These are phyloP conservation scores for Boletellus deceptivus DNA, from an alignment of 1,284 basidiomycete genomes.

Conservation along the genomic window DNA sequence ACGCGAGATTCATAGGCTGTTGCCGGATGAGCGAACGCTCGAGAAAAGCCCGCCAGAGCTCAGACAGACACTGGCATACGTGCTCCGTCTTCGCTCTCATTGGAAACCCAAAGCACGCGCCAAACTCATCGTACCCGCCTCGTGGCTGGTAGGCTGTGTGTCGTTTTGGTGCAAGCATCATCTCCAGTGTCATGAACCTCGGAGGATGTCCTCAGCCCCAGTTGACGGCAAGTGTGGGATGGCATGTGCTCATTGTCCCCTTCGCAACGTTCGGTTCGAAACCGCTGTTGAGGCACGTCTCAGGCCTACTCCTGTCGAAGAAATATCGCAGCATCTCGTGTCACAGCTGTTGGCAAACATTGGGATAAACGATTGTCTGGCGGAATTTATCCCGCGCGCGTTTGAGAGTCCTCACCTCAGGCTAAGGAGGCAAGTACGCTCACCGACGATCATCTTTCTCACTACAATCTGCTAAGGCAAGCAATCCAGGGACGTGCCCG, in stretches of 20 bases:
- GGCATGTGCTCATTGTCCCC: constrained; percentile 14
- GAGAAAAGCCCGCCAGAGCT: constrained; percentile 16
- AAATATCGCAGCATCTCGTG: constrained; percentile 15
- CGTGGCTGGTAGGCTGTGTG: constrained; percentile 24
- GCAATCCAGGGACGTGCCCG: constrained; percentile 8
- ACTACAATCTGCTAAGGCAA: constrained; percentile 4
- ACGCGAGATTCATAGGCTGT: constrained; percentile 8
- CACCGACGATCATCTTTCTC: not conserved
- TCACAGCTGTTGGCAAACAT: constrained; percentile 10
- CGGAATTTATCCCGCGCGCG: constrained; percentile 10
- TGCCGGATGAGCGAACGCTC: constrained; percentile 10
- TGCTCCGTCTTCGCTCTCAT: constrained; percentile 21
- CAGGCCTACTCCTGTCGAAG: not conserved
- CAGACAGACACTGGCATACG: constrained; percentile 21
- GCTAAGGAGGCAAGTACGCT: constrained; percentile 18
- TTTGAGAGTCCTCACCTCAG: constrained; percentile 17
- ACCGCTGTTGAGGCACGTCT: not conserved
- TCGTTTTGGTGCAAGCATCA: not conserved
- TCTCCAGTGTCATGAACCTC: not conserved
- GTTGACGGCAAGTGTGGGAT: constrained; percentile 1
- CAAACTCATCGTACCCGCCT: constrained; percentile 23
- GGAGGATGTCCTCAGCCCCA: constrained; percentile 14
- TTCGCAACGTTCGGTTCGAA: constrained; percentile 17
- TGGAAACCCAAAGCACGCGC: constrained; percentile 20
- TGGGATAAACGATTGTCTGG: not conserved